These are phyloP conservation scores for Talaromyces sp. DNA, from an alignment of 2,329 filamentous ascomycete species.

Conservation along the genomic window DNA sequence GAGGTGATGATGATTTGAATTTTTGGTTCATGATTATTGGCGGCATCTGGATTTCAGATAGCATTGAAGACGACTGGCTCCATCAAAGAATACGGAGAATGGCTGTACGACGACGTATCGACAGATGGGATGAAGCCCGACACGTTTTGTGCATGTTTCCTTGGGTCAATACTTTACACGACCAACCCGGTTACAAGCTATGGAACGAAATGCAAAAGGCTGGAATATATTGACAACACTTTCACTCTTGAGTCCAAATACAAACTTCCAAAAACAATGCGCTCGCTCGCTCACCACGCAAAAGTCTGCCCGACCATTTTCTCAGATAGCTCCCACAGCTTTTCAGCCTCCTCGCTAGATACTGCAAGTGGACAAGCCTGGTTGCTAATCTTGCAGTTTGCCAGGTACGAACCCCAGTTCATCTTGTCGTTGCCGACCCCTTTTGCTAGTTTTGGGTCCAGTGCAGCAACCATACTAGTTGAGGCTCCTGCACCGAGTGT, in stretches of 20 bases:
- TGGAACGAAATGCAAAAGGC: background rate
- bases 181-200: background rate
- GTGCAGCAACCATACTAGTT: slow-evolving; percentile 41
- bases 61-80: background rate
- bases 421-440: slow-evolving; percentile 17
- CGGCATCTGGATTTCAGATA: slow-evolving; percentile 4
- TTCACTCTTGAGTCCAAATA: background rate
- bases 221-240: background rate
- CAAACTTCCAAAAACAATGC: background rate
- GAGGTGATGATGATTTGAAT: background rate
- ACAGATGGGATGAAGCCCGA: background rate
- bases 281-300: slow-evolving; percentile 6
- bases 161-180: slow-evolving; percentile 5
- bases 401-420: slow-evolving; percentile 34
- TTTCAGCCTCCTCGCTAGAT: slow-evolving; percentile 29
- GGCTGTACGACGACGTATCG: background rate
- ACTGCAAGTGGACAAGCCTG: slow-evolving; percentile 24
- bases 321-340: slow-evolving; percentile 45
- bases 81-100: slow-evolving; percentile 1
- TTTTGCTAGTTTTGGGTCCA: slow-evolving; percentile 35
- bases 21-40: slow-evolving; percentile 8
- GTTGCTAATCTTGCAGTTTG: slow-evolving; percentile 34
- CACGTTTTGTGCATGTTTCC: background rate
- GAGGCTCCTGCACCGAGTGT: slow-evolving; percentile 39
- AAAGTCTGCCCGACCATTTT: slow-evolving; percentile 38